A percentile compares a stretch with the other conserved stretches of the same genome.
Conservation (phyloP, 305 asterid species). For the Rubia tinctorum region DNA sequence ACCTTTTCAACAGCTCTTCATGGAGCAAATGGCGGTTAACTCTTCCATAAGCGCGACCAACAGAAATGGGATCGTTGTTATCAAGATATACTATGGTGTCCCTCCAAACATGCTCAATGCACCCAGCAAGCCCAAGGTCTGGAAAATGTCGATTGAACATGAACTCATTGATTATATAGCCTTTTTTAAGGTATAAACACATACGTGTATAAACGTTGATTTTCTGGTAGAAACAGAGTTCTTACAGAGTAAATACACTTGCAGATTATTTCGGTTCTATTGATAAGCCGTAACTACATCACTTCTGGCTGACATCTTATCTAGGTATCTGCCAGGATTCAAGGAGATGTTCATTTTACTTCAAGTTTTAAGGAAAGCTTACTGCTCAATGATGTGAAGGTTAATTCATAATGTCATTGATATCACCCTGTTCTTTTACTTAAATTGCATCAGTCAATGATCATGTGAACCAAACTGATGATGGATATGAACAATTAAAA, state of each 20-base stretch:
- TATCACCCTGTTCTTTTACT: neutral
- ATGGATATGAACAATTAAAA: neutral
- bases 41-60: slow-evolving; percentile 97
- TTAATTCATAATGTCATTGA: neutral
- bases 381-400: neutral
- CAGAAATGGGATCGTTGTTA: slow-evolving; percentile 57
- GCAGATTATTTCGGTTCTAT: neutral
- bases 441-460: neutral
- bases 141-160: slow-evolving; percentile 18
- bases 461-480: neutral
- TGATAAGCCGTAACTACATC: neutral
- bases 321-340: too few species aligned
- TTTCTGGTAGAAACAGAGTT: neutral
- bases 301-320: neutral
- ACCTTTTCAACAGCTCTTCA: slow-evolving; percentile 90
- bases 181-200: neutral
- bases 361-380: neutral
- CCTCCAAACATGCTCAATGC: slow-evolving; percentile 97
- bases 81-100: slow-evolving; percentile 95
- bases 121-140: slow-evolving; percentile 91
- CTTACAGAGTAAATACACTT: neutral
- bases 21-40: slow-evolving; percentile 96
- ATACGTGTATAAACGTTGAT: slow-evolving; percentile 25
- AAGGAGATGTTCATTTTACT: neutral
- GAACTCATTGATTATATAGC: neutral